Base-by-base conservation (phyloP, 2,329 filamentous ascomycete genomes). In the Trichoderma sp. region DNA sequence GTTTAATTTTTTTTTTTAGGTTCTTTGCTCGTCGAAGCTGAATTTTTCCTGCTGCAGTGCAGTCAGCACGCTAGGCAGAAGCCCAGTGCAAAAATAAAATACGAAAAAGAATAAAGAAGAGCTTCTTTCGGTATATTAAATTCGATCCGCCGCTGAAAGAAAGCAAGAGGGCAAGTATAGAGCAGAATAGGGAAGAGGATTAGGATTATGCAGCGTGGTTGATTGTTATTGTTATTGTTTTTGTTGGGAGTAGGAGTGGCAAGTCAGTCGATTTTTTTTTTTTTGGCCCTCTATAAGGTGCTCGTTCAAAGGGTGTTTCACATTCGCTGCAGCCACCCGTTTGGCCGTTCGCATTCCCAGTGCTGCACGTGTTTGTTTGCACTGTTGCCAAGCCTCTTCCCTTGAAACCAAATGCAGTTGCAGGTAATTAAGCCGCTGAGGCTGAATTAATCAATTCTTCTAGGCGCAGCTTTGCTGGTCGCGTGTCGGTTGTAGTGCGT, bases 311-410 rank as follows among this genome's bases (percentile, higher is more conserved):
- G 9, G 27, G 5, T 35, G 58, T 50, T 50, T 61, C 58, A 58
- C 54, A 48, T 32, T 34, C 32, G 53, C 59, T 63, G 59, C 34
- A n/a, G 35, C 59, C 52, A 63, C 45, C 59, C 59, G 42, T 32
- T 53, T 63, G 9, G 37, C 39, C 10, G 45, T 12, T 39, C 13
- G 22, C 29, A 35, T 25, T 29, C 15, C 37, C 27, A 34, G 37
- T 35, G 25, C 22, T 19, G 57, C 37, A 50, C 58, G 58, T 61
- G 39, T 50, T 61, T 61, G 39, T 50, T 61, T 61, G 58, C 29
- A 34, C 9, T 2, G 13, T 19, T 32, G 57, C 37, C 37, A 34
- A 59, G 25, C 27, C 39, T 2, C 37, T 9, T 42, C 7, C 27
- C 27, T 34, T 25, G 19, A n/a, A 60, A 48, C 8, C 29, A 22